Conservation (phyloP, 192 early-diverging fungal genomes). For the Phycomyces blakesleeanus region DNA sequence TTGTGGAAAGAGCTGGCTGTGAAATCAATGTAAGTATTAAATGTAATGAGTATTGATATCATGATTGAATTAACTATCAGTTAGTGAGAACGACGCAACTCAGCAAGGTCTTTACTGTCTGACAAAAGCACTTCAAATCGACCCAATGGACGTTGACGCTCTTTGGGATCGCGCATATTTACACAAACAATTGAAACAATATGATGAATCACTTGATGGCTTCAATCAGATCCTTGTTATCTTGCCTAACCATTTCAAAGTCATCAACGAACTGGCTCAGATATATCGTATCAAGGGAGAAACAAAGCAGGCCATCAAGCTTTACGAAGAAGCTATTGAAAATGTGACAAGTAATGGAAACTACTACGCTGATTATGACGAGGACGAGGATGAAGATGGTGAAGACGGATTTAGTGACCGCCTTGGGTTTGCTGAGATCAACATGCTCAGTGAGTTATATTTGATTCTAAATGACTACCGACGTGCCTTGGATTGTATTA, state of each 20-base stretch:
- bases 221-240: constrained; percentile 54
- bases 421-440: constrained; percentile 79
- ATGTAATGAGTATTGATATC: constrained; percentile 7
- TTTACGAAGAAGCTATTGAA: constrained; percentile 51
- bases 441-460: constrained; percentile 85
- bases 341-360: neutral
- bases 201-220: constrained; percentile 52
- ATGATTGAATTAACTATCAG: neutral
- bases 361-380: constrained; percentile 34
- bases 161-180: constrained; percentile 68
- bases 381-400: constrained; percentile 40
- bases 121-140: constrained; percentile 57
- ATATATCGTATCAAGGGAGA: constrained; percentile 54
- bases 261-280: constrained; percentile 58
- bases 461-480: constrained; percentile 76
- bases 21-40: constrained; percentile 59
- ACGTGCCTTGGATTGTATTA: constrained; percentile 64
- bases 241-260: constrained; percentile 64
- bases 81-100: constrained; percentile 54
- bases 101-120: constrained; percentile 87
- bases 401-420: constrained; percentile 37
- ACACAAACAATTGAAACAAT: constrained; percentile 50
- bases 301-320: constrained; percentile 54
- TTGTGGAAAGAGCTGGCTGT: constrained; percentile 82
- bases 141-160: constrained; percentile 63